These are phyloP conservation scores for Ehretia macrophylla DNA, from an alignment of 257 asterid genomes.

Conservation along the genomic window DNA sequence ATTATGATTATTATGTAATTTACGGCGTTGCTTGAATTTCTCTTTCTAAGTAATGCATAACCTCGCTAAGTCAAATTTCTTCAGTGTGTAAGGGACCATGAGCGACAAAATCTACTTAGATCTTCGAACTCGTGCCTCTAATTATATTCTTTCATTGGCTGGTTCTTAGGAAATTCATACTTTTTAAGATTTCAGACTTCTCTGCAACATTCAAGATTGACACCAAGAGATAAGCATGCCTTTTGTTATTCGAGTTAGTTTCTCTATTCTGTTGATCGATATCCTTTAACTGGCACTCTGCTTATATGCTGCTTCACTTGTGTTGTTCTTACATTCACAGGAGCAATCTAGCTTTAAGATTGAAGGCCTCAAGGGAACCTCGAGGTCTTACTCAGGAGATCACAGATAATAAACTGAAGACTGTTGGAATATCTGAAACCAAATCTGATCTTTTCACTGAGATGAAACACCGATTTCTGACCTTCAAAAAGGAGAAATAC, in stretches of 20 bases:
- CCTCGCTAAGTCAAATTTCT: neutral
- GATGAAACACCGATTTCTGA: conserved; percentile 69
- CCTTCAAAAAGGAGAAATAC: conserved; percentile 75
- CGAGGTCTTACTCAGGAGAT: conserved; percentile 43
- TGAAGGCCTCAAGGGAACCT: conserved; percentile 53
- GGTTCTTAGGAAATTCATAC: conserved; percentile 42
- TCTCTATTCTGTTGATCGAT: conserved; percentile 1
- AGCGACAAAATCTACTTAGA: neutral
- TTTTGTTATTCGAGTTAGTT: conserved; percentile 18
- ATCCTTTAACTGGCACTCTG: neutral
- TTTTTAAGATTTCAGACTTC: conserved; percentile 46
- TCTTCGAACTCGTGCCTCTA: neutral
- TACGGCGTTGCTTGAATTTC: no score
- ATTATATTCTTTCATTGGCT: neutral
- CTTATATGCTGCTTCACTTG: neutral
- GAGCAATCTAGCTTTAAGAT: conserved; percentile 35
- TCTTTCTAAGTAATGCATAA: no score
- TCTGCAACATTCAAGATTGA: conserved; percentile 46
- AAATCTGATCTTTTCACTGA: conserved; percentile 50
- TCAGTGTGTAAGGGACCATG: neutral
- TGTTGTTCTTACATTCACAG: conserved; percentile 24
- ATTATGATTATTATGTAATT: no score
- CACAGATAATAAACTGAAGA: conserved; percentile 31
- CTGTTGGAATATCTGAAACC: conserved; percentile 24
- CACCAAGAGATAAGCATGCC: conserved; percentile 51